phyloP scores from a whole-genome alignment of 768 basidiomycete genomes.

The Ramaria rubella region DNA sequence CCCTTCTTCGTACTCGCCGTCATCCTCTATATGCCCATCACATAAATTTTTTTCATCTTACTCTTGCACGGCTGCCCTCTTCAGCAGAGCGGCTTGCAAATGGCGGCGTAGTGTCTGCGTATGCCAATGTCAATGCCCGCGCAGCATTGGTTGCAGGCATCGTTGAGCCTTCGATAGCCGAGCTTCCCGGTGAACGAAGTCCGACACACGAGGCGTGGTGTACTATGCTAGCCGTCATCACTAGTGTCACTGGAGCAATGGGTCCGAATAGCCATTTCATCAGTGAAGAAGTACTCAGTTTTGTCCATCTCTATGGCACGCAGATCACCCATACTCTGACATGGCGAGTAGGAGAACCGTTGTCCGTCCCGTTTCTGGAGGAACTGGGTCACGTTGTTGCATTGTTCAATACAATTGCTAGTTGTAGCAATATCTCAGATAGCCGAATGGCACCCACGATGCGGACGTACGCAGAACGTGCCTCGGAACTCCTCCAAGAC shows the following conservation, averaged over 20 bases:
- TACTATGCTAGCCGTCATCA: conserved; percentile 72
- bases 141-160: conserved; percentile 67
- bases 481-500: conserved; percentile 73
- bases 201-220: conserved; percentile 80
- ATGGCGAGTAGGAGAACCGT: conserved; percentile 74
- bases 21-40: conserved; percentile 70
- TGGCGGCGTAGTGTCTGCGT: conserved; percentile 74
- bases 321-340: conserved; percentile 72
- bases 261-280: conserved; percentile 70
- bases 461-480: conserved; percentile 58
- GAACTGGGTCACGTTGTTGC: conserved; percentile 78
- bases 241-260: conserved; percentile 59
- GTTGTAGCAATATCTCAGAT: conserved; percentile 42
- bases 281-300: conserved; percentile 76
- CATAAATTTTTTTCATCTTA: conserved; percentile 81
- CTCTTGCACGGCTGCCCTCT: conserved; percentile 64
- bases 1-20: conserved; percentile 53
- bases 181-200: conserved; percentile 68
- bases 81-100: conserved; percentile 83
- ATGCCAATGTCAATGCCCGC: conserved; percentile 77
- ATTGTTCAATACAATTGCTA: conserved; percentile 69
- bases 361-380: conserved; percentile 71
- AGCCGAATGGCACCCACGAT: conserved; percentile 57
- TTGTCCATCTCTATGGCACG: conserved; percentile 77
- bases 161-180: conserved; percentile 60